A percentile compares a stretch with the other conserved stretches of the same genome.
These are phyloP conservation scores for Tetrapyrgos nigripes DNA, from an alignment of 1,284 basidiomycete genomes.

Conservation along the genomic window DNA sequence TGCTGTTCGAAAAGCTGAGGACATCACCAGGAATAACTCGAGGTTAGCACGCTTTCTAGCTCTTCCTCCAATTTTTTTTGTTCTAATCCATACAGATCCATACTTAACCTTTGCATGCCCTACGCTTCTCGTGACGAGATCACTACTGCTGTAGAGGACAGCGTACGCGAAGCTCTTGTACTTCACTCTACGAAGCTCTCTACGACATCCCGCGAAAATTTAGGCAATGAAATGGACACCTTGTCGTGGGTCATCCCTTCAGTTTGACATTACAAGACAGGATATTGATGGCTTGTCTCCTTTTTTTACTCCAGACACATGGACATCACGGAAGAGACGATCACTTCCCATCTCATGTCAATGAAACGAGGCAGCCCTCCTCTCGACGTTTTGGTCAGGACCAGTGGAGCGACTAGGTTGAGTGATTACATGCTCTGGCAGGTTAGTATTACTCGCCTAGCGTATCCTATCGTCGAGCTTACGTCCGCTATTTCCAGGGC, in stretches of 20 bases:
- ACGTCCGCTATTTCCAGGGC: constrained; percentile 51
- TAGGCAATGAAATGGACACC: neutral
- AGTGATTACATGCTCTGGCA: constrained; percentile 97
- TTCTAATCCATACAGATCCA: constrained; percentile 59
- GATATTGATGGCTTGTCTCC: constrained; percentile 22
- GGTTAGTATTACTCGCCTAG: constrained; percentile 51
- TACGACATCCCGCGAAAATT: no score
- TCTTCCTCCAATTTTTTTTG: neutral
- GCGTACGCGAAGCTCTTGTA: constrained; percentile 56
- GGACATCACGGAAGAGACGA: constrained; percentile 66
- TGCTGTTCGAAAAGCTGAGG: constrained; percentile 80
- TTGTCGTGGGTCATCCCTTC: constrained; percentile 3
- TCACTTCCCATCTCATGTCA: constrained; percentile 74
- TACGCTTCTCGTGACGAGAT: constrained; percentile 96
- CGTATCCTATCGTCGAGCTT: neutral
- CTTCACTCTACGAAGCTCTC: constrained; percentile 35
- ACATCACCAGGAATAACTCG: constrained; percentile 78
- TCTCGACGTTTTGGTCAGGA: constrained; percentile 91
- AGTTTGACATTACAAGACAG: neutral
- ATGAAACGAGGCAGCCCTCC: constrained; percentile 75
- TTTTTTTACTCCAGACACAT: no score
- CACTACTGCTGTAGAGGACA: constrained; percentile 71
- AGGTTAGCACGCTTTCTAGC: no score
- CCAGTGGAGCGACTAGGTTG: constrained; percentile 89
- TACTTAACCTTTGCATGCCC: constrained; percentile 95